Conservation (phyloP, 352 stramenopile species). For the Hyaloperonospora arabidopsidis region DNA sequence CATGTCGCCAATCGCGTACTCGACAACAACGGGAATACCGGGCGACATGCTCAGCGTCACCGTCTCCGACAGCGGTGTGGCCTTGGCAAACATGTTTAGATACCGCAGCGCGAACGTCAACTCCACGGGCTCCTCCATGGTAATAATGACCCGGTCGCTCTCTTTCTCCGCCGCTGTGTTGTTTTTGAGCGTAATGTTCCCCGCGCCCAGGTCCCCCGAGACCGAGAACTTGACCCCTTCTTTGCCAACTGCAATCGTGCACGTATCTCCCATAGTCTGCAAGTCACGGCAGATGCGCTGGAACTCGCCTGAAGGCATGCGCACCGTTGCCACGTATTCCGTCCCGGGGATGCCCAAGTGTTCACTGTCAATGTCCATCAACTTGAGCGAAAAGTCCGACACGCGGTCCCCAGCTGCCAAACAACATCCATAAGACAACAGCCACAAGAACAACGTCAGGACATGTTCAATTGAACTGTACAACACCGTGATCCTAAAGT, state of each 20-base stretch:
- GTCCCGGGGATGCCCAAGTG: constrained; percentile 98
- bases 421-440: neutral
- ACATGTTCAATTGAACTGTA: no score
- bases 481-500: no score
- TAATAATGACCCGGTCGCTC: constrained; percentile 92
- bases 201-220: constrained; percentile 92
- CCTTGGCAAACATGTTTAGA: constrained; percentile 99
- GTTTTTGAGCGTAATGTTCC: constrained; percentile 92
- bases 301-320: constrained; percentile 95
- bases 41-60: constrained; percentile 97
- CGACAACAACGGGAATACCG: constrained; percentile 96
- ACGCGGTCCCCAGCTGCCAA: constrained; percentile 82
- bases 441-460: neutral
- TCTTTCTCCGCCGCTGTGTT: constrained; percentile 84
- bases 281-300: constrained; percentile 98
- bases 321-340: constrained; percentile 94
- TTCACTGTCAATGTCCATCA: constrained; percentile 99
- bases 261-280: constrained; percentile 97
- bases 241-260: constrained; percentile 93
- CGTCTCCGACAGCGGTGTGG: constrained; percentile 89
- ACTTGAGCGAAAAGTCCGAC: constrained; percentile 97
- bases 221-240: constrained; percentile 97
- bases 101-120: constrained; percentile 98
- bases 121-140: constrained; percentile 98
- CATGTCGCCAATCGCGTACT: constrained; percentile 97